Conservation (phyloP, 306 rosid genomes). For the Glycine soja region DNA sequence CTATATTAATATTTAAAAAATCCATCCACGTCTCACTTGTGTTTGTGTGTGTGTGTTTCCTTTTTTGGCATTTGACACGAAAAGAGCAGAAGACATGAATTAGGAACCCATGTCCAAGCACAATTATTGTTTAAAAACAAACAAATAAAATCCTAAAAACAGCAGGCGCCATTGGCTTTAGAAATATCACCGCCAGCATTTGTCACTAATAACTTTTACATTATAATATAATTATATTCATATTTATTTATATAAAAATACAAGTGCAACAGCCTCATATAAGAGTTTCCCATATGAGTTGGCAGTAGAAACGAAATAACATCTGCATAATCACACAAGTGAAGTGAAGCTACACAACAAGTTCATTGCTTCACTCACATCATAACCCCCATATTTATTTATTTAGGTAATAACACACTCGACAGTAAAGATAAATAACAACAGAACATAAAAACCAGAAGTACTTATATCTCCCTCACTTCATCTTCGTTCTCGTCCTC, state of each 20-base stretch:
- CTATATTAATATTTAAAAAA: no score
- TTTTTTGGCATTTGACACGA: no score
- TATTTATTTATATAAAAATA: neutral
- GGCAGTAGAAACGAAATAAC: neutral
- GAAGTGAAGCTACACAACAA: neutral
- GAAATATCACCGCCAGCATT: no score
- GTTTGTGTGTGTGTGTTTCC: no score
- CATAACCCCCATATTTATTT: conserved; percentile 56
- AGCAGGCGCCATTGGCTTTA: no score
- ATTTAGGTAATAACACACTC: conserved; percentile 34
- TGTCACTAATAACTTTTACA: neutral
- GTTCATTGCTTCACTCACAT: neutral
- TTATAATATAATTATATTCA: neutral
- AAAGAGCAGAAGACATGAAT: no score
- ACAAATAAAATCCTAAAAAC: no score
- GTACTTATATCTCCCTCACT: conserved; percentile 49
- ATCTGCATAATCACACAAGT: neutral
- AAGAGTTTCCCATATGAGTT: neutral
- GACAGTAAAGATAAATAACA: neutral
- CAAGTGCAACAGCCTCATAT: neutral
- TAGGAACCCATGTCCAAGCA: no score
- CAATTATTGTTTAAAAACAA: no score
- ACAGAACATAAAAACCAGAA: conserved; percentile 19
- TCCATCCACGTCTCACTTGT: no score
- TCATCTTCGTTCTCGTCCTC: conserved; percentile 85